These are phyloP conservation scores for Beauveria medogensis DNA, from an alignment of 2,329 filamentous ascomycete species.

Conservation along the genomic window DNA sequence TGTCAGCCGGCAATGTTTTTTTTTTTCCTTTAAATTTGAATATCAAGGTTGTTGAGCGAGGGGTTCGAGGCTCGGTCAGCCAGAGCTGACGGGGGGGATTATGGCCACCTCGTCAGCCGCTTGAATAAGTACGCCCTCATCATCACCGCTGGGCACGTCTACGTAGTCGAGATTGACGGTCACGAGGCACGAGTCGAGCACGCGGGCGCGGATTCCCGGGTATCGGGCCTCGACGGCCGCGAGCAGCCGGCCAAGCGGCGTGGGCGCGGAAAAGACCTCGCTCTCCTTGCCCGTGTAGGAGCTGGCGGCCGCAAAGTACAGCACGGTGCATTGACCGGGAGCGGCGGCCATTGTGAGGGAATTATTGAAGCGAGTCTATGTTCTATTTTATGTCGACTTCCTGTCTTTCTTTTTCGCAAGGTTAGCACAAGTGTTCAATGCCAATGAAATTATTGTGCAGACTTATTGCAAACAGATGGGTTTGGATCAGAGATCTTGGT, in stretches of 20 bases:
- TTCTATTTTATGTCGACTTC: background rate
- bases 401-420: background rate
- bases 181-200: slow-evolving; percentile 65
- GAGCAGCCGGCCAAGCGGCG: slow-evolving; percentile 57
- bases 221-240: slow-evolving; percentile 60
- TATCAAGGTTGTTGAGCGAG: too few relatives aligned
- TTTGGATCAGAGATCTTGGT: slow-evolving; percentile 63
- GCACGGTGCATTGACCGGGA: slow-evolving; percentile 61
- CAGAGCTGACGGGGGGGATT: slow-evolving; percentile 82
- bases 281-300: slow-evolving; percentile 61
- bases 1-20: background rate
- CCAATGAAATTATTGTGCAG: background rate
- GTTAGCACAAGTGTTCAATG: slow-evolving; percentile 17
- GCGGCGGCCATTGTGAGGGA: slow-evolving; percentile 23
- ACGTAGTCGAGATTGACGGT: slow-evolving; percentile 79
- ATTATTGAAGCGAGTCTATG: too few relatives aligned
- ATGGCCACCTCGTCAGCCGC: slow-evolving; percentile 79
- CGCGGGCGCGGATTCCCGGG: slow-evolving; percentile 57
- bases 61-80: slow-evolving; percentile 35
- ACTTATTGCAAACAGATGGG: slow-evolving; percentile 11
- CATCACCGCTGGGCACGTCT: slow-evolving; percentile 48
- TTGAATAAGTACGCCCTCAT: slow-evolving; percentile 45
- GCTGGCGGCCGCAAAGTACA: slow-evolving; percentile 73
- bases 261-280: slow-evolving; percentile 59
- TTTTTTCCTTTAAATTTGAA: too few relatives aligned